phyloP scores from a whole-genome alignment of 2,329 filamentous ascomycete species.

The Fusarium agapanthi region DNA sequence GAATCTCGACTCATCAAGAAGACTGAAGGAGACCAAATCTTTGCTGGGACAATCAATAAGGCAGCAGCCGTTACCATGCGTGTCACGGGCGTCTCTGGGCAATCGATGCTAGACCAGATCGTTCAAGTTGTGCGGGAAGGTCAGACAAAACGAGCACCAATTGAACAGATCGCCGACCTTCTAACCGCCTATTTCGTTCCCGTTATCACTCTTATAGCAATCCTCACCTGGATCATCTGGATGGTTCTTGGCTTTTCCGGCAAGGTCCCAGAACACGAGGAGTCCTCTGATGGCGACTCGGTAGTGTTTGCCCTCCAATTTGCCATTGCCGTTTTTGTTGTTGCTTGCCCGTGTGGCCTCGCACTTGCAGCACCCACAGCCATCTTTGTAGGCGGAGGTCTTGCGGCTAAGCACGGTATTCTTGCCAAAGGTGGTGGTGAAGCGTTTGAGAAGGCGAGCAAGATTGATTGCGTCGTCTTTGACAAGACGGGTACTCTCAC shows the following conservation, averaged over 20 bases:
- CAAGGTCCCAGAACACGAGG: constrained; percentile 63
- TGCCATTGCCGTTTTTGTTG: constrained; percentile 86
- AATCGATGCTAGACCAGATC: constrained; percentile 83
- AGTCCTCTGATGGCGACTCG: constrained; percentile 70
- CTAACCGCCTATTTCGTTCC: constrained; percentile 83
- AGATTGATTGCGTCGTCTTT: constrained; percentile 81
- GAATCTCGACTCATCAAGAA: constrained; percentile 77
- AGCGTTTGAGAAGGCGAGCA: constrained; percentile 85
- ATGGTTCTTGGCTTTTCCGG: constrained; percentile 69
- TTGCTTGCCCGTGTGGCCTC: constrained; percentile 85
- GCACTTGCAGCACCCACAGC: constrained; percentile 87
- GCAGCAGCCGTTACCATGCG: constrained; percentile 68
- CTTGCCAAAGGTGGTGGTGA: constrained; percentile 86
- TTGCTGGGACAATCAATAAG: constrained; percentile 79
- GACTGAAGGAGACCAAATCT: constrained; percentile 68
- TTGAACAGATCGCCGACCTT: constrained; percentile 77
- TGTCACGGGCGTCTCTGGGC: constrained; percentile 71
- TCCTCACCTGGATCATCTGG: constrained; percentile 78
- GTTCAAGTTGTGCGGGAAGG: constrained; percentile 80
- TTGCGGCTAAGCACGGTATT: constrained; percentile 82
- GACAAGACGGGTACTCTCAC: constrained; percentile 91
- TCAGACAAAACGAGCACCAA: constrained; percentile 77
- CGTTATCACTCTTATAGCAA: constrained; percentile 72
- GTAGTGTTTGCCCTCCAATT: constrained; percentile 80
- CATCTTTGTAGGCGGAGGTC: constrained; percentile 81